Conservation (phyloP, 192 early-diverging fungal genomes). For the Rhizoclosmatium sp. region DNA sequence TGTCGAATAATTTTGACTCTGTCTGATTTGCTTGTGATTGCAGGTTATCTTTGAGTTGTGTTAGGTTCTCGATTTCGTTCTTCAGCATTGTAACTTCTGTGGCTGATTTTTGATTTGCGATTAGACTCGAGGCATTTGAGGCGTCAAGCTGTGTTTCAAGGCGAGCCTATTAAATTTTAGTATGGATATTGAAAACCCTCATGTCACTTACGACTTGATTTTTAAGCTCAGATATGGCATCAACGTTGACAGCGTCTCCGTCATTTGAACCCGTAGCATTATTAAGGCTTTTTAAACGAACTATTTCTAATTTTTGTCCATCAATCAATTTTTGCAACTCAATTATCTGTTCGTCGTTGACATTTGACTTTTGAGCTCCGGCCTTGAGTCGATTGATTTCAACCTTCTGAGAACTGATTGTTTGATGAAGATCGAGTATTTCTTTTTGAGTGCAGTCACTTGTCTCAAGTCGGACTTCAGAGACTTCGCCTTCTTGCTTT, state of each 20-base stretch:
- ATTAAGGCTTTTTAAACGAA: too few species aligned
- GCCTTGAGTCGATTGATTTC: not conserved
- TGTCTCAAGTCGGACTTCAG: constrained; percentile 4
- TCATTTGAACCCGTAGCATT: too few species aligned
- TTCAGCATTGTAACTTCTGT: not conserved
- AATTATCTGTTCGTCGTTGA: too few species aligned
- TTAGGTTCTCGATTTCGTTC: not conserved
- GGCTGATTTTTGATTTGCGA: not conserved
- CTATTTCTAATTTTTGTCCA: not conserved
- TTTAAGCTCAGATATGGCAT: too few species aligned
- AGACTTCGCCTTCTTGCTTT: constrained; percentile 1
- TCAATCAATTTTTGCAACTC: not conserved
- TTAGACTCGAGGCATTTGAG: too few species aligned
- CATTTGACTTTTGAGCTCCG: too few species aligned
- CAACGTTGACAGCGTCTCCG: too few species aligned
- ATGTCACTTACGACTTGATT: too few species aligned
- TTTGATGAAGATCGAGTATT: not conserved
- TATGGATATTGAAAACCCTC: too few species aligned
- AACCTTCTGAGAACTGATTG: not conserved
- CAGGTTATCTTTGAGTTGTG: not conserved
- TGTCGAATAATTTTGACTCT: not conserved
- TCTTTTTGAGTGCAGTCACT: not conserved
- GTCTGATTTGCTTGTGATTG: not conserved
- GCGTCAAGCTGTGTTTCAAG: too few species aligned
- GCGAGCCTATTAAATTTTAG: too few species aligned